Conservation (phyloP, 2,329 filamentous ascomycete species). For the Penicillium italicum region DNA sequence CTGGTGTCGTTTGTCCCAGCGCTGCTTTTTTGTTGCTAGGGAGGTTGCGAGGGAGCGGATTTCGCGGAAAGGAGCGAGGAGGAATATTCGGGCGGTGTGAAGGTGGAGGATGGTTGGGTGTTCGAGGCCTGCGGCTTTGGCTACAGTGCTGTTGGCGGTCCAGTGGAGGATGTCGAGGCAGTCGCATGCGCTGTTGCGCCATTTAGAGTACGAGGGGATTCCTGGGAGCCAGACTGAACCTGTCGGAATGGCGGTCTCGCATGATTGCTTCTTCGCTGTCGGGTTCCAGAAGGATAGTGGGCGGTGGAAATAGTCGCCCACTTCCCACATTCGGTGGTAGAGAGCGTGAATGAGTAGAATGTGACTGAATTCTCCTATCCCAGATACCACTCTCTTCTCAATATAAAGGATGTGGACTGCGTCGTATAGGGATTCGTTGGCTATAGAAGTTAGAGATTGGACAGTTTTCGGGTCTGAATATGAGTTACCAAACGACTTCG, state of each 20-base stretch:
- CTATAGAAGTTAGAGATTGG: conserved; percentile 8
- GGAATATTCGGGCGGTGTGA: conserved; percentile 52
- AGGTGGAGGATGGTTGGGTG: conserved; percentile 56
- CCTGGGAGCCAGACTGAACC: conserved; percentile 47
- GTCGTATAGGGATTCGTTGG: conserved; percentile 38
- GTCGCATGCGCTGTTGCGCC: conserved; percentile 44
- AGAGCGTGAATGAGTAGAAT: conserved; percentile 51
- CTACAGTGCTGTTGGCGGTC: conserved; percentile 53
- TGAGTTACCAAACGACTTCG: conserved; percentile 22
- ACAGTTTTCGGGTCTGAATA: background rate
- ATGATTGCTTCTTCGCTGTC: conserved; percentile 40
- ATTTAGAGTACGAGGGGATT: conserved; percentile 47
- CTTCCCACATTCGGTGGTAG: conserved; percentile 50
- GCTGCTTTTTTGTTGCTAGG: conserved; percentile 33
- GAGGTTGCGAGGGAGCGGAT: conserved; percentile 45
- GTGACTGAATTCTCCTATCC: conserved; percentile 49
- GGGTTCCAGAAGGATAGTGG: conserved; percentile 48
- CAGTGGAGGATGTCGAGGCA: conserved; percentile 57
- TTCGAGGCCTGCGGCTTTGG: conserved; percentile 50
- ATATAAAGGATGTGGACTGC: conserved; percentile 49
- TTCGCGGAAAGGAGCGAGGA: conserved; percentile 49
- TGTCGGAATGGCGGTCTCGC: conserved; percentile 32
- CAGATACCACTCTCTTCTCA: conserved; percentile 46
- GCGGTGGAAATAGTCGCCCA: conserved; percentile 45
- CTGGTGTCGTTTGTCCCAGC: conserved; percentile 28